Evolutionary conservation across 805 yeast species (phyloP), one percentile per base, ranked within the genome.

Genomic region (Ogataea neopini): DNA sequence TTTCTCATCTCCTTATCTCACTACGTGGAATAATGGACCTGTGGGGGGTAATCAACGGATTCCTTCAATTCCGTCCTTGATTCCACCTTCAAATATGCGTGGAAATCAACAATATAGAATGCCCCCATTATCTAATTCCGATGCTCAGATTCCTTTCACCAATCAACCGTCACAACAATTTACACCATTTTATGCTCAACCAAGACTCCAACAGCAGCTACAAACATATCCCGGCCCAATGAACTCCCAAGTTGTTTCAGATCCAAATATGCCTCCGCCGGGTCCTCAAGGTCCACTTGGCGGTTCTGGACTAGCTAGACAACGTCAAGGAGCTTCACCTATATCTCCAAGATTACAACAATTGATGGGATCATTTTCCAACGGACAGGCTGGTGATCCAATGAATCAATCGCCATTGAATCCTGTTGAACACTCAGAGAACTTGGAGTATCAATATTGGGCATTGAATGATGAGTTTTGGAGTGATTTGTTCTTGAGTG

Each of bases 401-500:
- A 17, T 40, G 28, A 20, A 36, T 15, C 41, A 40, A 18, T 25
- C 49, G 14, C 37, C 42, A 5, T 6, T 28, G 38, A 40, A 40
- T 25, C 30, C 39, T 2, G 6, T 67, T 63, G 51, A 38, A 20
- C 20, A 20, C n/a, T 43, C 45, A 1, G 63, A 67, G 1, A 68
- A 68, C 45, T 68, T 74, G 42, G 80, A 77, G 39, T 68, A 69
- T 55, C 78, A 82, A 9, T 75, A 74, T 40, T 73, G 75, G 69
- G 76, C 81, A 8, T 62, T 83, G 29, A 81, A 80, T 48, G 90
- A 84, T 57, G 90, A 84, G 58, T 81, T 84, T 56, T 84, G 90
- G 90, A 73, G 81, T 29, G 86, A 84, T 49, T 62, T 77, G 28
- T 60, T 77, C 26, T 68, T 61, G 38, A 56, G 60, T 15, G 44